Evolutionary conservation across 2,329 filamentous ascomycete genomes (phyloP), one percentile per base, ranked within the genome.

Genomic region (Alternaria arbusti): DNA sequence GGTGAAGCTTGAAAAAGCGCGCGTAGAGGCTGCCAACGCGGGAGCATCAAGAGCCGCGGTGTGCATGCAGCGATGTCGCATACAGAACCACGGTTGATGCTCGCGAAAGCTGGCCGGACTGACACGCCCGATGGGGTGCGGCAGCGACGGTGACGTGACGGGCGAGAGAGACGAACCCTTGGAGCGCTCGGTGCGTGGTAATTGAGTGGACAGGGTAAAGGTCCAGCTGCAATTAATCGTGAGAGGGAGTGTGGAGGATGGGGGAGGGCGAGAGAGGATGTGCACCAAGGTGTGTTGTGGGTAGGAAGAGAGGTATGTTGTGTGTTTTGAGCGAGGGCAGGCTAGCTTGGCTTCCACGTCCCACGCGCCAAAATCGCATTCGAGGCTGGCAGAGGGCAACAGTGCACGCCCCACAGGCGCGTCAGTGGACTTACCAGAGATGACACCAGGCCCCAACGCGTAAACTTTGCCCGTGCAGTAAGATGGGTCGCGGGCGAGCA

Each of bases 221-320:
- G 70, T 71, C 75, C 75, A 73, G 75, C 77, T 77, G 67, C 74
- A 72, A 65, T 66, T 3, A 66, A 64, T 67, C 67, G 75, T 70
- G 68, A 70, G 66, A 71, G 55, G 55, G 66, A 64, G 61, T 64
- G 69, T 64, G 55, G 65, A 59, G 66, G 63, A 68, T 60, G 69
- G 63, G 66, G 61, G 66, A 63, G 69, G 63, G 67, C 61, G 67
- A 65, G 63, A 64, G 63, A 70, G 65, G 61, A 67, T 71, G 70
- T 70, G 75, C 72, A 72, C 74, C 73, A 71, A 75, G 74, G 76
- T 77, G 72, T 78, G 76, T 77, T 78, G 74, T 73, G 72, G 72
- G 68, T 70, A 69, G 67, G 69, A 60, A 54, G 70, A 69, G 64
- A 74, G 68, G 70, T 62, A 66, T 70, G 64, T 63, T 74, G 70